Base-by-base conservation (phyloP, 805 yeast species). In the Lachancea lanzarotensis region DNA sequence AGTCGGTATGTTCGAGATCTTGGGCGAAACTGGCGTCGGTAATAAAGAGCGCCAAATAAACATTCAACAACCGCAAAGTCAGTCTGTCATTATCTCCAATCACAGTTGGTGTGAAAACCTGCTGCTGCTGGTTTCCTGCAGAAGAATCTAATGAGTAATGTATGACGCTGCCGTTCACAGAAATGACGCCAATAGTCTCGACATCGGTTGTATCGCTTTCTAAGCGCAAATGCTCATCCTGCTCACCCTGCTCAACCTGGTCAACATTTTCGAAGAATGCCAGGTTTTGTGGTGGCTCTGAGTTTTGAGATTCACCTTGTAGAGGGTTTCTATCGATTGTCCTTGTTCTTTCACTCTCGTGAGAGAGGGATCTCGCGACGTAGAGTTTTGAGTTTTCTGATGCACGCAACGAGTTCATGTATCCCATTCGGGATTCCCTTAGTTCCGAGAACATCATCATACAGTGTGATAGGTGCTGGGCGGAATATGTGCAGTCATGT, bases 91-190 rank as follows among this genome's bases (percentile, higher is more conserved):
- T 43, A 13, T 38, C 40, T 3, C 35, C 42, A 18, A 27, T 26
- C 15, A 33, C 27, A 13, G 38, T 22, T 12, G 46, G 26, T 5
- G 38, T 37, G 22, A 33, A 33, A 12, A 25, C 13, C 18, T 20
- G 26, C 6, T 35, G 22, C 12, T 29, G 22, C 2, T 2, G 25
- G 15, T 36, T 15, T 29, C 16, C 35, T n/a, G 35, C 16, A n/a
- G 46, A 38, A 17, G 42, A 32, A 38, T 38, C 32, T 20, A 43
- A 15, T 2, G 46, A 43, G 25, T 43, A 43, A 25, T 33, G 46
- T 8, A 43, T 38, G 19, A 43, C 46, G 38, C 46, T 43, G 15
- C 37, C 37, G n/a, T 22, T 38, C 13, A 37, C 35, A 10, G 40
- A 38, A 25, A 36, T 32, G 18, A 32, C 42, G 19, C 38, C 40